phyloP scores from a whole-genome alignment of 106 monocot species.

The Dendrobium nobile region DNA sequence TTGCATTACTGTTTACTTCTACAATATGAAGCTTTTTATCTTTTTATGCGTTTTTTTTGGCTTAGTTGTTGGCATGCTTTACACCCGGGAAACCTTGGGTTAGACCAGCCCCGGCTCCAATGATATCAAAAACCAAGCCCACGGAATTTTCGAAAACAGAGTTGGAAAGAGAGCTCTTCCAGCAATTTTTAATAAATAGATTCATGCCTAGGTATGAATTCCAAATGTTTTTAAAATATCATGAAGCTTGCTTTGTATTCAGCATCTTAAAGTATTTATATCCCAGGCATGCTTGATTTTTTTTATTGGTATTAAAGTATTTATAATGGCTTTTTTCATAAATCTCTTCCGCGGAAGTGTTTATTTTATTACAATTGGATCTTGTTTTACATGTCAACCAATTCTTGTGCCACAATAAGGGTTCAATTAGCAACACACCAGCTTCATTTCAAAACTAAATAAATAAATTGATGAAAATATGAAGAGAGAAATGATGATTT shows the following conservation, averaged over 20 bases:
- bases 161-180: conserved; percentile 39
- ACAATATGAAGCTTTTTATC: not conserved
- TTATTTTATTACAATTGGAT: too few relatives aligned
- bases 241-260: not conserved
- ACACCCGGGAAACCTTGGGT: conserved; percentile 38
- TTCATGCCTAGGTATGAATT: conserved; percentile 50
- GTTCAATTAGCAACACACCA: too few relatives aligned
- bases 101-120: not conserved
- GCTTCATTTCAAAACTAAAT: too few relatives aligned
- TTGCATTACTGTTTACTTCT: not conserved
- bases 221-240: not conserved
- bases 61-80: conserved; percentile 45
- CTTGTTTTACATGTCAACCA: too few relatives aligned
- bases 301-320: too few relatives aligned
- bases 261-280: not conserved
- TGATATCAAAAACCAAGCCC: conserved; percentile 9
- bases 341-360: too few relatives aligned
- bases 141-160: conserved; percentile 8
- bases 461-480: too few relatives aligned
- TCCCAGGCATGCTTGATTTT: not conserved
- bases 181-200: conserved; percentile 36
- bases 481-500: too few relatives aligned
- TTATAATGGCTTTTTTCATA: too few relatives aligned
- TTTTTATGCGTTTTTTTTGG: not conserved
- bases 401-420: too few relatives aligned